These are phyloP conservation scores for Pleurotus eryngii DNA, from an alignment of 768 basidiomycete species.

Conservation along the genomic window DNA sequence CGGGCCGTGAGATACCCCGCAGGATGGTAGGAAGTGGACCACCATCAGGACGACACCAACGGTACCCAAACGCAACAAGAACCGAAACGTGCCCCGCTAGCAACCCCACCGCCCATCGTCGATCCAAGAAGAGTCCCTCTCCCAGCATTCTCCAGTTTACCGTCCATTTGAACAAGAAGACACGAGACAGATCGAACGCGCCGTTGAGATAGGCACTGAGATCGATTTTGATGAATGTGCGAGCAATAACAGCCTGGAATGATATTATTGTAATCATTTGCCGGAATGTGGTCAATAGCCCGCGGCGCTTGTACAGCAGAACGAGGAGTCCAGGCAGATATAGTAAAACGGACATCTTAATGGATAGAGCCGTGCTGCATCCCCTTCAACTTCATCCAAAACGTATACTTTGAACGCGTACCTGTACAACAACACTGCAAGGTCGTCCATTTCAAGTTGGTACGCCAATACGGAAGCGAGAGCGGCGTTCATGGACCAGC, in stretches of 20 bases:
- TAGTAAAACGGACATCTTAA: slow-evolving; percentile 93
- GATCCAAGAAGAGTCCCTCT: slow-evolving; percentile 72
- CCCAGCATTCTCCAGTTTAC: slow-evolving; percentile 94
- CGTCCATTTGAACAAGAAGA: slow-evolving; percentile 95
- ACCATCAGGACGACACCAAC: slow-evolving; percentile 77
- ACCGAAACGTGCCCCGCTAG: slow-evolving; percentile 61
- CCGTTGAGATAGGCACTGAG: slow-evolving; percentile 62
- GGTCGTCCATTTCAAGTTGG: slow-evolving; percentile 53
- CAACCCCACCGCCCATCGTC: slow-evolving; percentile 55
- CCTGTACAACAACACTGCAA: slow-evolving; percentile 74
- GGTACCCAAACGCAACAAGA: slow-evolving; percentile 64
- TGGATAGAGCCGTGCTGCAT: slow-evolving; percentile 72
- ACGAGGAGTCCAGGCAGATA: slow-evolving; percentile 89
- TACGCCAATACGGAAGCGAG: slow-evolving; percentile 68
- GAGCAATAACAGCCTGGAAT: slow-evolving; percentile 60
- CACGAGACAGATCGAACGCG: slow-evolving; percentile 85
- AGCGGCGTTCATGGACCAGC: slow-evolving; percentile 71
- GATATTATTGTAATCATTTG: slow-evolving; percentile 46
- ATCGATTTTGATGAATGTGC: slow-evolving; percentile 65
- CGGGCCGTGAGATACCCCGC: slow-evolving; percentile 51
- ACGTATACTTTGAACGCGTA: slow-evolving; percentile 25
- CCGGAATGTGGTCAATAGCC: slow-evolving; percentile 48
- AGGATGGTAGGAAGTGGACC: slow-evolving; percentile 55
- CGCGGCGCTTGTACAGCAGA: slow-evolving; percentile 72
- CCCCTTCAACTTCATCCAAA: background rate